Evolutionary conservation across 2,329 filamentous ascomycete genomes (phyloP).

Genomic region (Fusarium buxicola): DNA sequence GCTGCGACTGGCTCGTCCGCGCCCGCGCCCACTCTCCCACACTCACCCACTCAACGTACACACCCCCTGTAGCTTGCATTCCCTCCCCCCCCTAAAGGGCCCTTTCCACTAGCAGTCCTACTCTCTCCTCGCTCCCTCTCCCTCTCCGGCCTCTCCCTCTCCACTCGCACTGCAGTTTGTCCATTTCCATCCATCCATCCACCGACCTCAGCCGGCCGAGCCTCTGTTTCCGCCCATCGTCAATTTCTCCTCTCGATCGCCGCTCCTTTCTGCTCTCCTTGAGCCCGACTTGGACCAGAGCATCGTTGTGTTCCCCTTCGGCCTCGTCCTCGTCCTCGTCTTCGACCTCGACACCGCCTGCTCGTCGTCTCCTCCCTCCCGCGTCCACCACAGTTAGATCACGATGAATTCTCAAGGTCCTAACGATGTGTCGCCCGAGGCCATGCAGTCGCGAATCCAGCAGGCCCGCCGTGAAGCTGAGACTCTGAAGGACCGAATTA

Average conservation of each 20-base stretch:
- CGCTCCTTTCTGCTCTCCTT: slow-evolving; percentile 38
- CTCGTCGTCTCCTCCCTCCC: too few species aligned
- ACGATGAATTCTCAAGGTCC: slow-evolving; percentile 68
- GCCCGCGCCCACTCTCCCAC: slow-evolving; percentile 33
- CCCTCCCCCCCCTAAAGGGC: slow-evolving; percentile 42
- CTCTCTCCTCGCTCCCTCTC: slow-evolving; percentile 43
- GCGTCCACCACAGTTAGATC: too few species aligned
- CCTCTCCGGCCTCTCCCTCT: slow-evolving; percentile 48
- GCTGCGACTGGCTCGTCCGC: slow-evolving; percentile 35
- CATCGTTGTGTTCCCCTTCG: slow-evolving; percentile 29
- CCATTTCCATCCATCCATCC: slow-evolving; percentile 44
- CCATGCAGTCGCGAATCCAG: slow-evolving; percentile 93
- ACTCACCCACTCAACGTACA: slow-evolving; percentile 41
- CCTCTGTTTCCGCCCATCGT: slow-evolving; percentile 38
- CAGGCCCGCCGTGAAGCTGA: slow-evolving; percentile 97
- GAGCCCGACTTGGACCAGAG: slow-evolving; percentile 42
- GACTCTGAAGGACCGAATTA: slow-evolving; percentile 97
- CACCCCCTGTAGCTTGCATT: slow-evolving; percentile 49
- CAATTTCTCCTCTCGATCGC: slow-evolving; percentile 36
- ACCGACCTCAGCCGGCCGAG: slow-evolving; percentile 44
- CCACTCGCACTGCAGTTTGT: slow-evolving; percentile 49
- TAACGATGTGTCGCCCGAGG: slow-evolving; percentile 75
- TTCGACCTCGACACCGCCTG: slow-evolving; percentile 17
- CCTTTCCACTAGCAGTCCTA: slow-evolving; percentile 44
- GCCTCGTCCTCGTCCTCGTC: slow-evolving; percentile 30